Evolutionary conservation across 169 alveolate genomes (phyloP), one percentile per base, ranked within the genome.

Genomic region (Ichthyophthirius multifiliis): DNA sequence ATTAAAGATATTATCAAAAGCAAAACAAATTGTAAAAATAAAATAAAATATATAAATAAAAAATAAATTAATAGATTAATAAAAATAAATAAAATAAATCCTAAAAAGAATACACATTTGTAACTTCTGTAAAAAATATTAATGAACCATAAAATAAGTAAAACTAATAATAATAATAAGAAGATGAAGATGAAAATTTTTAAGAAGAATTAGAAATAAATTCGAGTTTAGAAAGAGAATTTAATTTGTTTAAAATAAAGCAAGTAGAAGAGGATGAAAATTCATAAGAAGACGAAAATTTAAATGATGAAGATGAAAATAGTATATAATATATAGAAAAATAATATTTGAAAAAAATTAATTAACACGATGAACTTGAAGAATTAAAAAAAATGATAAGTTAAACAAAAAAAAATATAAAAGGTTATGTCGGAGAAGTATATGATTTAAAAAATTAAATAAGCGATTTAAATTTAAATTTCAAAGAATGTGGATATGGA

Each of bases 401-500:
- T 3, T 27, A 55, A 55, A 55, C 71, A 27, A 55, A 55, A 55
- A 55, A 55, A 23, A 39, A 55, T 27, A 55, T 55, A 20, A 12
- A 55, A n/a, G 71, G 71, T n/a, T 55, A 55, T 55, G 71, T 39
- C 9, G 71, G 71, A 16, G 71, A 55, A 27, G 71, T 55, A 27
- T 55, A 55, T 55, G 18, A 27, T 9, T 39, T 55, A 27, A 55
- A 55, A 55, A 55, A 55, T 27, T 55, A 34, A 4, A 55, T 55
- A 1, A 55, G 71, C 43, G 71, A 55, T 55, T 55, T 55, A 55
- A 55, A 55, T 27, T 23, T 55, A 55, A 39, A 39, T 0, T 55
- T 27, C 31, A 55, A 39, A 27, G 71, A 23, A 1, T 16, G 23
- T 55, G 71, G 71, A 10, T 55, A 55, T 7, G 71, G 71, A 16